Evolutionary conservation across 768 basidiomycete genomes (phyloP).

Genomic region (Boletus reticuloceps): DNA sequence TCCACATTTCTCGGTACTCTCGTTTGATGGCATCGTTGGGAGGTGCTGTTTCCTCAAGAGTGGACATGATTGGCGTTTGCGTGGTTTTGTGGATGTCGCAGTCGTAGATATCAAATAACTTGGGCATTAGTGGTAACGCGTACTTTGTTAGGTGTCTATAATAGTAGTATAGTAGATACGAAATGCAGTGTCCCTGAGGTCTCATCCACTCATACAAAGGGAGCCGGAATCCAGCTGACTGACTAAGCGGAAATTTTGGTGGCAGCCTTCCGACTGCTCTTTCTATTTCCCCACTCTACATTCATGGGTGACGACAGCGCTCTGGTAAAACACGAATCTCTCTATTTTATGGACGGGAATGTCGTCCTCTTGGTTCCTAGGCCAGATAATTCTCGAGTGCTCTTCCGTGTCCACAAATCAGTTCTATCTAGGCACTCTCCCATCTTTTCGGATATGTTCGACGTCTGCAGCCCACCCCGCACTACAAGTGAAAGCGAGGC

Average conservation of each 20-base stretch:
- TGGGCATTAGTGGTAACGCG: no score
- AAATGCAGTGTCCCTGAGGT: no score
- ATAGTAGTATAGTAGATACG: no score
- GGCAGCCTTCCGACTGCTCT: no score
- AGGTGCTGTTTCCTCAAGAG: conserved; percentile 1
- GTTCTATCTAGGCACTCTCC: conserved; percentile 10
- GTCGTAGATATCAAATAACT: neutral
- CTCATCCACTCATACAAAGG: no score
- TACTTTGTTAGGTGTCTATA: no score
- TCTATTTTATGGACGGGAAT: conserved; percentile 11
- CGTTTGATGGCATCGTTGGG: conserved; percentile 1
- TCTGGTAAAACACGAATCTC: conserved; percentile 1
- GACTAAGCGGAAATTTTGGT: no score
- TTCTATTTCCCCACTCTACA: no score
- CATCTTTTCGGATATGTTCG: conserved; percentile 6
- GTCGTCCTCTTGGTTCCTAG: neutral
- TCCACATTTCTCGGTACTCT: neutral
- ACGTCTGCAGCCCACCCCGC: neutral
- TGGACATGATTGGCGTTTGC: neutral
- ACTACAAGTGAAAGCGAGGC: neutral
- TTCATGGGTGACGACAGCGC: no score
- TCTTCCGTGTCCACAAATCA: conserved; percentile 17
- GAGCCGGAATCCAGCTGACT: no score
- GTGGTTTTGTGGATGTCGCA: neutral
- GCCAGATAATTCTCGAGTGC: neutral